phyloP scores from a whole-genome alignment of 1,284 basidiomycete species.

The Rhodotorula sp. region DNA sequence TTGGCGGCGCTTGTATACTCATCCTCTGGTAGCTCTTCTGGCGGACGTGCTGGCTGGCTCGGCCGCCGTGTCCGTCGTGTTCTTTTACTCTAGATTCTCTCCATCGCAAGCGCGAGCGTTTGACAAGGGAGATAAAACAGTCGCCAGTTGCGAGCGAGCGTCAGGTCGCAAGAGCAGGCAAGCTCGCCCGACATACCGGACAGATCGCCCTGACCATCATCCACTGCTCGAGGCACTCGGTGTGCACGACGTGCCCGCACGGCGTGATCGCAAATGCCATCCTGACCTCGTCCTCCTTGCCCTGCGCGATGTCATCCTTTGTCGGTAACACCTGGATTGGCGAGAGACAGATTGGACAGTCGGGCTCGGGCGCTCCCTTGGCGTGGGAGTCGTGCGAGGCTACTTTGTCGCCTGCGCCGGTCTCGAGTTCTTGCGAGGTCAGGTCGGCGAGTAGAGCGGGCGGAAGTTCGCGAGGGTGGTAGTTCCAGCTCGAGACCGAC shows the following conservation, averaged over 20 bases:
- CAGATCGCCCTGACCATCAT: slow-evolving; percentile 39
- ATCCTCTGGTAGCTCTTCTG: too few species aligned
- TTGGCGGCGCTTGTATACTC: not conserved
- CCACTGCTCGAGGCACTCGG: slow-evolving; percentile 45
- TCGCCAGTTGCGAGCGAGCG: not conserved
- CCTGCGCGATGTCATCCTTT: slow-evolving; percentile 21
- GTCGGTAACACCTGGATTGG: slow-evolving; percentile 37
- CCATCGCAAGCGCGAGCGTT: not conserved
- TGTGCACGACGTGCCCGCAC: slow-evolving; percentile 46
- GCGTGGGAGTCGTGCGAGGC: not conserved
- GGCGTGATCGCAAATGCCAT: slow-evolving; percentile 42
- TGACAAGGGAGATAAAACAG: not conserved
- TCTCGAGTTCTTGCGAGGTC: slow-evolving; percentile 22
- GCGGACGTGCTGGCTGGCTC: not conserved
- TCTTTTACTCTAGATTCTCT: too few species aligned
- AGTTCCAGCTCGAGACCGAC: slow-evolving; percentile 44
- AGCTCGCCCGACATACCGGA: slow-evolving; percentile 27
- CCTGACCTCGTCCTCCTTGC: slow-evolving; percentile 12
- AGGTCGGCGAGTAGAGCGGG: slow-evolving; percentile 3
- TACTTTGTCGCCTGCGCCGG: slow-evolving; percentile 1
- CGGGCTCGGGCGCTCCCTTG: slow-evolving; percentile 18
- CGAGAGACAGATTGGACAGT: slow-evolving; percentile 48
- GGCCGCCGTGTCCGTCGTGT: not conserved
- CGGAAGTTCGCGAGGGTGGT: slow-evolving; percentile 44
- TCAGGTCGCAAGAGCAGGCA: slow-evolving; percentile 16